Percentiles rank a stretch among this genome's conserved stretches.
Conservation (phyloP, 2,329 filamentous ascomycete species). For the Botrytis deweyae region DNA sequence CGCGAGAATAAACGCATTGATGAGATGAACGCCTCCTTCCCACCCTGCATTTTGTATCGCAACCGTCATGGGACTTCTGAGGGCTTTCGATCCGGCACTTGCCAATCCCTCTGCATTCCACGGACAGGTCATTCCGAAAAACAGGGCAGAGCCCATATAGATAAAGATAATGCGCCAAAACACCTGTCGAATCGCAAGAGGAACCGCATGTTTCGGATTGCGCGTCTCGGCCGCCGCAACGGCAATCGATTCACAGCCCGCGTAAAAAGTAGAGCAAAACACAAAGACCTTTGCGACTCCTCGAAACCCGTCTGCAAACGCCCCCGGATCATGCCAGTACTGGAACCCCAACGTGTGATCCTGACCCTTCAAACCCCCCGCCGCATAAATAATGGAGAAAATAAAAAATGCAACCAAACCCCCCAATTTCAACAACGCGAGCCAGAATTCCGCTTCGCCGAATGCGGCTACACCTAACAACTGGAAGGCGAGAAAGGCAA, state of each 20-base stretch:
- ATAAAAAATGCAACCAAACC: slow-evolving; percentile 71
- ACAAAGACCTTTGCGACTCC: slow-evolving; percentile 66
- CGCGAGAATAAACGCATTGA: slow-evolving; percentile 75
- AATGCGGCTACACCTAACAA: slow-evolving; percentile 72
- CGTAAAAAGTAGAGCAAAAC: slow-evolving; percentile 69
- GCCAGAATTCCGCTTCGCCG: slow-evolving; percentile 79
- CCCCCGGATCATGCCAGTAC: slow-evolving; percentile 71
- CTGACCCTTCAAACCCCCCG: slow-evolving; percentile 63
- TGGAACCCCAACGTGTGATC: slow-evolving; percentile 60
- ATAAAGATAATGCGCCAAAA: slow-evolving; percentile 90
- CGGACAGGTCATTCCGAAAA: slow-evolving; percentile 73
- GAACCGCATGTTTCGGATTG: slow-evolving; percentile 48
- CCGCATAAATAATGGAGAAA: slow-evolving; percentile 70
- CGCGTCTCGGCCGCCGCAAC: slow-evolving; percentile 55
- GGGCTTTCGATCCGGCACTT: slow-evolving; percentile 58
- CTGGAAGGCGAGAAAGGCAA: slow-evolving; percentile 67
- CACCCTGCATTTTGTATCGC: slow-evolving; percentile 73
- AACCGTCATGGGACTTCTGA: slow-evolving; percentile 72
- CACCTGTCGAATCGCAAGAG: slow-evolving; percentile 76
- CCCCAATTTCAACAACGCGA: slow-evolving; percentile 69
- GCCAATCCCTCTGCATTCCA: slow-evolving; percentile 64
- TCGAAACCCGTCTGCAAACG: slow-evolving; percentile 67
- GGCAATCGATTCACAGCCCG: slow-evolving; percentile 62
- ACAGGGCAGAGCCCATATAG: slow-evolving; percentile 76
- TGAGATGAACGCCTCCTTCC: slow-evolving; percentile 69